These are phyloP conservation scores for Protoeuglena noctilucae DNA, from an alignment of 139 green algal species.

Conservation along the genomic window DNA sequence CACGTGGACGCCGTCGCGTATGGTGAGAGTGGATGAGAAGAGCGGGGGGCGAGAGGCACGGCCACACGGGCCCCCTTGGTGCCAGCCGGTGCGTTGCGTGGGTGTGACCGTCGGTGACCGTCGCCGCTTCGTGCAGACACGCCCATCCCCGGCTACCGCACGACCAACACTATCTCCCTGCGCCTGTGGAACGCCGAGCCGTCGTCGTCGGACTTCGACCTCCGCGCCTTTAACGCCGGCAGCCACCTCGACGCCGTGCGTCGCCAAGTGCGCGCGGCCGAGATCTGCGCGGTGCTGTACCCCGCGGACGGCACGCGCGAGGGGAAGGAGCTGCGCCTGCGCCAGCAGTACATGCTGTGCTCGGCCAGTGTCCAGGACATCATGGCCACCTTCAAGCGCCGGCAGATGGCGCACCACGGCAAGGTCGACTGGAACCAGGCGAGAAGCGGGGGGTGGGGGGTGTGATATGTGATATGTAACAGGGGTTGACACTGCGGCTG, in stretches of 20 bases:
- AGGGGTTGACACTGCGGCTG: too few species aligned
- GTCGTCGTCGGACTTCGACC: slow-evolving; percentile 74
- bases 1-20: slow-evolving; percentile 69
- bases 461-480: too few species aligned
- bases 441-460: too few species aligned
- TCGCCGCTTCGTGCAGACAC: too few species aligned
- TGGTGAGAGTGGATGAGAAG: too few species aligned
- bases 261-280: slow-evolving; percentile 63
- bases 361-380: slow-evolving; percentile 82
- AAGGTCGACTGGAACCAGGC: slow-evolving; percentile 42
- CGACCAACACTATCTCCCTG: slow-evolving; percentile 81
- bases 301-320: slow-evolving; percentile 90
- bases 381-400: slow-evolving; percentile 28
- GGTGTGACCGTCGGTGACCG: too few species aligned
- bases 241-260: slow-evolving; percentile 61
- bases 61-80: too few species aligned
- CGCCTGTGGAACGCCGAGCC: slow-evolving; percentile 88
- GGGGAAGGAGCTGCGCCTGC: slow-evolving; percentile 95
- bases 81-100: too few species aligned
- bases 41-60: too few species aligned
- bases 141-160: slow-evolving; percentile 88
- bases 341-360: slow-evolving; percentile 99
- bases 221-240: slow-evolving; percentile 64
- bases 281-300: slow-evolving; percentile 93
- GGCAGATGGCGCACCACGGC: slow-evolving; percentile 23